Evolutionary conservation across 805 yeast genomes (phyloP).

Genomic region (Myxozyma geophila): DNA sequence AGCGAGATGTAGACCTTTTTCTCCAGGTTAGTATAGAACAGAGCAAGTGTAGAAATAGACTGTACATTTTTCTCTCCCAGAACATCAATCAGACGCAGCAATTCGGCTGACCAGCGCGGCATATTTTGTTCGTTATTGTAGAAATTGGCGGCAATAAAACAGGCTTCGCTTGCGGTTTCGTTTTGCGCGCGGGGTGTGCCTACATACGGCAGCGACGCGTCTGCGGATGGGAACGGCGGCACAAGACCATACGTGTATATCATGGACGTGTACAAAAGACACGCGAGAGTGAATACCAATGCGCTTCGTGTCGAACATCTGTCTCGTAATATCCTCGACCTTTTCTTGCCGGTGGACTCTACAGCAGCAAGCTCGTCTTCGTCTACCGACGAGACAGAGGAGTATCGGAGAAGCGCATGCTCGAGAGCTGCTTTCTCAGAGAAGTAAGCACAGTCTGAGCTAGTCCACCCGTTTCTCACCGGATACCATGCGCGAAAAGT

Average conservation of each 20-base stretch:
- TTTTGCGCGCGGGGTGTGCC: neutral
- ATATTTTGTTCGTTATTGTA: constrained; percentile 23
- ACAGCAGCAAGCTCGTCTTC: no score
- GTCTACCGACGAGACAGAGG: neutral
- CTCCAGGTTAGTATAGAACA: neutral
- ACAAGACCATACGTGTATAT: neutral
- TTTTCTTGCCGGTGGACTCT: no score
- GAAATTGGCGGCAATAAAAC: constrained; percentile 32
- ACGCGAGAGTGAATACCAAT: no score
- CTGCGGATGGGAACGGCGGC: neutral
- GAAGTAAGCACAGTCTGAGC: neutral
- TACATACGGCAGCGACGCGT: constrained; percentile 3
- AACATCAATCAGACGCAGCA: constrained; percentile 15
- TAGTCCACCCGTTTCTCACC: neutral
- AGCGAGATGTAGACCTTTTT: constrained; percentile 25
- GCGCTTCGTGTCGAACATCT: no score
- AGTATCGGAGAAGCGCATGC: neutral
- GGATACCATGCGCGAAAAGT: neutral
- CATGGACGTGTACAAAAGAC: no score
- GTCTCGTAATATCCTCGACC: no score
- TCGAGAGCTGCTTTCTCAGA: constrained; percentile 1
- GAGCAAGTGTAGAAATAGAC: neutral
- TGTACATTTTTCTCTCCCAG: constrained; percentile 31
- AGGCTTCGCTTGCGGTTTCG: constrained; percentile 2
- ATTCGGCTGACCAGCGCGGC: constrained; percentile 26